These are phyloP conservation scores for Fusarium nanum DNA, from an alignment of 2,329 filamentous ascomycete genomes.

Conservation along the genomic window DNA sequence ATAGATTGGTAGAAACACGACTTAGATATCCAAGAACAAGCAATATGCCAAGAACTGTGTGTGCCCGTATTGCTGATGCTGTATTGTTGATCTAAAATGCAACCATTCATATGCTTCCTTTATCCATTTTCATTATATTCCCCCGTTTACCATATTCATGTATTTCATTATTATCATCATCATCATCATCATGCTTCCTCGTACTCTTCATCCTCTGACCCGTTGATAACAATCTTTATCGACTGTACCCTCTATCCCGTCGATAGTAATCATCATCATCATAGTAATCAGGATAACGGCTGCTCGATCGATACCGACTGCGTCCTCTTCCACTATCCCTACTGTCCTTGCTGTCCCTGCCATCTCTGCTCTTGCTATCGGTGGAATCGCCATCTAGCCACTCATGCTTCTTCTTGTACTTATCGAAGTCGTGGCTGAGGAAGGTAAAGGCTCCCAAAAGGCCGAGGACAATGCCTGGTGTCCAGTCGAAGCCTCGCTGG, in stretches of 20 bases:
- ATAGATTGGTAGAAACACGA: not conserved
- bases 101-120: not conserved
- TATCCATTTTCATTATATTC: not conserved
- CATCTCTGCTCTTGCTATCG: constrained; percentile 13
- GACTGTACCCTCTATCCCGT: constrained; percentile 24
- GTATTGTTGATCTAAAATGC: not conserved
- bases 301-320: constrained; percentile 22
- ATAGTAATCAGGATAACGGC: constrained; percentile 14
- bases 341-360: constrained; percentile 5
- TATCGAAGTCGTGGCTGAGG: constrained; percentile 55
- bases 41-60: not conserved
- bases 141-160: not conserved
- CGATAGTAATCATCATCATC: constrained; percentile 26
- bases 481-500: constrained; percentile 55
- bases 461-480: constrained; percentile 54
- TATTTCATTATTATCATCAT: not conserved
- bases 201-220: constrained; percentile 11
- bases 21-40: constrained; percentile 1
- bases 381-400: constrained; percentile 5
- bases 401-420: constrained; percentile 23
- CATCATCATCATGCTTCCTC: not conserved
- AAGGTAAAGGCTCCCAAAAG: constrained; percentile 51
- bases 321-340: constrained; percentile 35
- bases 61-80: not conserved
- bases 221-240: not conserved